These are phyloP conservation scores for Limonomyces culmigenus DNA, from an alignment of 1,284 basidiomycete species.

Conservation along the genomic window DNA sequence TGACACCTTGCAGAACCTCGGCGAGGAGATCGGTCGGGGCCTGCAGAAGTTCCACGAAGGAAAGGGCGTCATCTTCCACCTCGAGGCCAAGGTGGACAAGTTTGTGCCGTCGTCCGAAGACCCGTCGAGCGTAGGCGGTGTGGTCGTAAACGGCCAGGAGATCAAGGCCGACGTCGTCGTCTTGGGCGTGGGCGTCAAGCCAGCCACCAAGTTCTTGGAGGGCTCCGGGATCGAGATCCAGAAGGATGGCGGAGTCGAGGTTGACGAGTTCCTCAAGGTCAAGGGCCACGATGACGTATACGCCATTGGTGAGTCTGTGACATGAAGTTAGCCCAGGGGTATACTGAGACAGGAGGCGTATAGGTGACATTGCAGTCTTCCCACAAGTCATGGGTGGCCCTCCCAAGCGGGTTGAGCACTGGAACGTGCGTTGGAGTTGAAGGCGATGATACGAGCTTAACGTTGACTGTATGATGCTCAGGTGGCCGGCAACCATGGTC, in stretches of 20 bases:
- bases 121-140: conserved; percentile 29
- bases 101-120: conserved; percentile 39
- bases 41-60: conserved; percentile 72
- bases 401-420: conserved; percentile 68
- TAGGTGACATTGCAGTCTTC: conserved; percentile 84
- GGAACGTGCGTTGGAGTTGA: conserved; percentile 58
- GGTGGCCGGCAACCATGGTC: conserved; percentile 71
- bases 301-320: too few species aligned
- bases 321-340: too few species aligned
- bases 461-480: too few species aligned
- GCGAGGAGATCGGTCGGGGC: conserved; percentile 65
- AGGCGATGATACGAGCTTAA: conserved; percentile 16
- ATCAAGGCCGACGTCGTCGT: conserved; percentile 70
- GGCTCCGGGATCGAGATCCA: conserved; percentile 47
- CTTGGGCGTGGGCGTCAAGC: conserved; percentile 77
- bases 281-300: conserved; percentile 49
- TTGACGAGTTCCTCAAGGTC: conserved; percentile 69
- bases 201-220: conserved; percentile 74
- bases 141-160: conserved; percentile 55
- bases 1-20: conserved; percentile 32
- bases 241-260: conserved; percentile 66
- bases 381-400: conserved; percentile 42
- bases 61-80: conserved; percentile 75
- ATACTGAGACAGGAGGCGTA: too few species aligned
- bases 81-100: conserved; percentile 58